Evolutionary conservation across 75 land plant genomes (phyloP).

Genomic region (Picea sitchensis): DNA sequence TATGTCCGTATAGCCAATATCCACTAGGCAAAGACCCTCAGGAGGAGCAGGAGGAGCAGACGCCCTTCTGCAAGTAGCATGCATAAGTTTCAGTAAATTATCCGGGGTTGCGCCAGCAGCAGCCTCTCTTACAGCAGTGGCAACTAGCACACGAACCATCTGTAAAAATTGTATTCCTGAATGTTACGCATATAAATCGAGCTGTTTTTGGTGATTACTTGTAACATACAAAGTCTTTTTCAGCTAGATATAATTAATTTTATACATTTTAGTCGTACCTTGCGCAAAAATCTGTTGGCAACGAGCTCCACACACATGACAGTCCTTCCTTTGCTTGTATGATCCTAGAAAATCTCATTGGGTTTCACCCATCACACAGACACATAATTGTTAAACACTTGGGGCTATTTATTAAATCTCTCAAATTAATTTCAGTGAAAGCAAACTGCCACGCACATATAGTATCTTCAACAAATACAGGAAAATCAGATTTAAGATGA

Average conservation of each 20-base stretch:
- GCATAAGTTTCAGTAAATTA: conserved; percentile 58
- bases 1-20: conserved; percentile 68
- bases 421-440: background rate
- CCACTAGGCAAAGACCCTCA: conserved; percentile 69
- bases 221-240: background rate
- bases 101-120: conserved; percentile 74
- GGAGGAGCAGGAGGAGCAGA: conserved; percentile 94
- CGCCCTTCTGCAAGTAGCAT: conserved; percentile 77
- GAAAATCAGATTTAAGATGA: conserved; percentile 3
- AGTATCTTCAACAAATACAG: background rate
- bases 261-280: conserved; percentile 34
- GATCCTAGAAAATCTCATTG: conserved; percentile 14
- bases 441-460: background rate
- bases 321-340: conserved; percentile 15
- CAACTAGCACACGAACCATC: conserved; percentile 91
- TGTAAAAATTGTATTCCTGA: conserved; percentile 13
- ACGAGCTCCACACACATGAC: conserved; percentile 81
- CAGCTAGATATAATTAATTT: background rate
- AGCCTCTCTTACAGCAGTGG: conserved; percentile 79
- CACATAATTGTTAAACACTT: background rate
- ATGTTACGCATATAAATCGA: background rate
- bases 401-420: background rate
- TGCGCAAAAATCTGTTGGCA: conserved; percentile 83
- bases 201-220: background rate
- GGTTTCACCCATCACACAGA: background rate